Evolutionary conservation across 176 grass and related monocot genomes (phyloP), one percentile per base, ranked within the genome.

Genomic region (Zizania latifolia): DNA sequence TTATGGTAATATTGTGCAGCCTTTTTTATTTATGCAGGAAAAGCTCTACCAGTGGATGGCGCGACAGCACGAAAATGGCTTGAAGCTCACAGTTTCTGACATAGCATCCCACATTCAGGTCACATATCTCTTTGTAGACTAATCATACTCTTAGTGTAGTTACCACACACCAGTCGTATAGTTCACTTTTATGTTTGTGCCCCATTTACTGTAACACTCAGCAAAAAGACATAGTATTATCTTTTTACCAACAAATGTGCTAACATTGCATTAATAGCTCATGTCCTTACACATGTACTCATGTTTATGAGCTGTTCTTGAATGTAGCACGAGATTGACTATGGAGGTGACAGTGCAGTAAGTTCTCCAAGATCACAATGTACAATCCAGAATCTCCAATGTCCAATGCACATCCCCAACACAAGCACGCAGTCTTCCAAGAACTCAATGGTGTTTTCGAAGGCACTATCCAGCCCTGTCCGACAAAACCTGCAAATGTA

Each of bases 51-150:
- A 75, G 19, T 83, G 80, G 71, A 75, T 83, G 3, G 43, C 48
- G 27, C 56, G 19, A 59, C 50, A 83, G 37, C 62, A 83, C 48
- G 71, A 76, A 39, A 62, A 29, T 35, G 71, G 71, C 4, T 48
- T 51, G 57, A 76, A 62, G 71, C 17, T 76, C 0, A 48, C 71
- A 16, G 19, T 68, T 24, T 63, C 50, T 76, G 81, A 68, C 66
- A 59, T 83, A 50, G 35, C 56, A 36, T 9, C 81, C 48, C n/a
- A 76, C 32, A 83, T 76, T 8, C 71, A 76, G 81, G 81, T 83
- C 21, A 40, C 4, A 6, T 40, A 37, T 64, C 32, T 36, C 32
- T 36, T 63, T 63, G 32, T 32, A 61, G 31, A 35, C 30, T 62
- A 48, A 19, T 10, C 19, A 10, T 34, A 62, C 17, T 35, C 9